Percentiles rank a stretch among this genome's conserved stretches.
Evolutionary conservation across 192 early-diverging fungal genomes (phyloP).

Genomic region (Coemansia sp.): DNA sequence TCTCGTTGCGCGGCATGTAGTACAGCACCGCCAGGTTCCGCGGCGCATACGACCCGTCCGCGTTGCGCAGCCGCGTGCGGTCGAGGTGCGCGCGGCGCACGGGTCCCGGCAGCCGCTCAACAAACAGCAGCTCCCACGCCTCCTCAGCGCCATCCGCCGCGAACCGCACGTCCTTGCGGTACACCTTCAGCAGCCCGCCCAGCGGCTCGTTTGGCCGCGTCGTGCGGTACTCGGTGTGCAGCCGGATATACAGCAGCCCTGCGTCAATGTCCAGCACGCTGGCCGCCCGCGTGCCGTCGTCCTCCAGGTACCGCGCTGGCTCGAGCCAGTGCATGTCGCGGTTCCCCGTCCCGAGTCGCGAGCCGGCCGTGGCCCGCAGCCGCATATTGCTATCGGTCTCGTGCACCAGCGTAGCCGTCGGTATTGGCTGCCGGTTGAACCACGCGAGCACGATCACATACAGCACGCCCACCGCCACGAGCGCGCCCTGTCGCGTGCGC

Average conservation of each 20-base stretch:
- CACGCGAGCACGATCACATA: constrained; percentile 49
- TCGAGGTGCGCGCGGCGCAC: constrained; percentile 37
- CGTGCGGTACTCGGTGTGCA: constrained; percentile 45
- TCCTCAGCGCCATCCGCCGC: constrained; percentile 8
- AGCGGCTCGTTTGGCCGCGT: constrained; percentile 26
- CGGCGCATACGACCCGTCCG: constrained; percentile 29
- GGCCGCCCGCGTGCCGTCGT: constrained; percentile 1
- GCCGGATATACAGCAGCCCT: constrained; percentile 38
- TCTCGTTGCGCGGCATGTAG: constrained; percentile 34
- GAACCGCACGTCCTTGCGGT: constrained; percentile 38
- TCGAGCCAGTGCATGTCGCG: constrained; percentile 47
- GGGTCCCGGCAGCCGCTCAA: constrained; percentile 42
- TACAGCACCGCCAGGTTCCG: constrained; percentile 44
- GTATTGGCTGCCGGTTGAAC: constrained; percentile 52
- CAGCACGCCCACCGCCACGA: constrained; percentile 38
- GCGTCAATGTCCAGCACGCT: constrained; percentile 25
- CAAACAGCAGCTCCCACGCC: constrained; percentile 49
- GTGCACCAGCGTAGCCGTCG: constrained; percentile 43
- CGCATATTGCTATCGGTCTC: constrained; percentile 25
- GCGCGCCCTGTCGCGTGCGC: constrained; percentile 43
- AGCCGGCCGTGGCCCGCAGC: constrained; percentile 23
- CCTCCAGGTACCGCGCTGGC: constrained; percentile 17
- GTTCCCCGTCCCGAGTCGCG: constrained; percentile 25
- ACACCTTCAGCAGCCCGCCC: constrained; percentile 44
- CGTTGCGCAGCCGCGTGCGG: constrained; percentile 37